Conservation (phyloP, 805 yeast genomes). For the Candida xyloterini region DNA sequence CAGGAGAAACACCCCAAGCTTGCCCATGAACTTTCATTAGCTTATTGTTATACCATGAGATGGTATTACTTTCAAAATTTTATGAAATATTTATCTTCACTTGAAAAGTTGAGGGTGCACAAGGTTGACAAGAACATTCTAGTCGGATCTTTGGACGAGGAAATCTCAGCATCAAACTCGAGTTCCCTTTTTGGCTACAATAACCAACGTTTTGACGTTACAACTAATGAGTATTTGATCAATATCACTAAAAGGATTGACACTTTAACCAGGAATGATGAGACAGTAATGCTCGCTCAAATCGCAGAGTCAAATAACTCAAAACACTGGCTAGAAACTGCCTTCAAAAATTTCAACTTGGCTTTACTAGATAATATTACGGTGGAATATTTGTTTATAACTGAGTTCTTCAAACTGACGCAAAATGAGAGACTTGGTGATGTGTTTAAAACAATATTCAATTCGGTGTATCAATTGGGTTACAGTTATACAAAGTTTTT, state of each 20-base stretch:
- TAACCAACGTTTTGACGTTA: slow-evolving; percentile 11
- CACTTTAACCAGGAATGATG: slow-evolving; percentile 49
- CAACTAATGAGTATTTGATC: slow-evolving; percentile 52
- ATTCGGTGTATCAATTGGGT: slow-evolving; percentile 51
- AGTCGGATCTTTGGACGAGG: slow-evolving; percentile 25
- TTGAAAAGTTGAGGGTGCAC: slow-evolving; percentile 59
- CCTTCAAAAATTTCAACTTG: slow-evolving; percentile 67
- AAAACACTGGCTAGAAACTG: slow-evolving; percentile 66
- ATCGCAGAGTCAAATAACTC: slow-evolving; percentile 73
- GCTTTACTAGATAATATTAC: slow-evolving; percentile 75
- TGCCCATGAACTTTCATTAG: slow-evolving; percentile 70
- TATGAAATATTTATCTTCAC: slow-evolving; percentile 67
- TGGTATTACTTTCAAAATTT: slow-evolving; percentile 90
- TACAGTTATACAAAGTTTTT: slow-evolving; percentile 43
- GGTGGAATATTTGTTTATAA: slow-evolving; percentile 71
- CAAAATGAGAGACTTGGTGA: slow-evolving; percentile 44
- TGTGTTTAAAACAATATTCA: slow-evolving; percentile 48
- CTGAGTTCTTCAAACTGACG: slow-evolving; percentile 61
- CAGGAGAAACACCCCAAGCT: slow-evolving; percentile 52
- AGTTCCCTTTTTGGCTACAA: slow-evolving; percentile 16
- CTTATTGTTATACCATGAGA: slow-evolving; percentile 82
- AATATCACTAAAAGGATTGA: slow-evolving; percentile 57
- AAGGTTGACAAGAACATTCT: slow-evolving; percentile 46
- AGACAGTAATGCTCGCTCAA: slow-evolving; percentile 72
- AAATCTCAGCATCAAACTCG: slow-evolving; percentile 8